Conservation (phyloP, 257 asterid genomes). For the Craterostigma plantagineum region DNA sequence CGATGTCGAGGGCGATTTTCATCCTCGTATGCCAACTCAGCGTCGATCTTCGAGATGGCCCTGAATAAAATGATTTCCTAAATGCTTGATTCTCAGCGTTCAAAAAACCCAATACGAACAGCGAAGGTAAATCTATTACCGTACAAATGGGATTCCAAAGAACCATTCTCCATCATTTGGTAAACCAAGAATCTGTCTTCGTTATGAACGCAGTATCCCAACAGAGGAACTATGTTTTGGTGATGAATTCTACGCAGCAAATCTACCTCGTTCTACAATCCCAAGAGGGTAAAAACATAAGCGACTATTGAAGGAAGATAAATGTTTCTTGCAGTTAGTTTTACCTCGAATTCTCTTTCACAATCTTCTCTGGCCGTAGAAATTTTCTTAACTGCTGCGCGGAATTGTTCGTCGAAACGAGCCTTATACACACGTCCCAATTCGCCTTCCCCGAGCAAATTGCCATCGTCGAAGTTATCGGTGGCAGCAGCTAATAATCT, state of each 20-base stretch:
- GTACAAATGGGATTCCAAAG: constrained; percentile 44
- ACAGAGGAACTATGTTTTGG: constrained; percentile 39
- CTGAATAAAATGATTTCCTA: constrained; percentile 11
- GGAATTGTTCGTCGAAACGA: constrained; percentile 30
- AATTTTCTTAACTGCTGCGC: constrained; percentile 63
- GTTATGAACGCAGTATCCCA: constrained; percentile 38
- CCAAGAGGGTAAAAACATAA: not conserved
- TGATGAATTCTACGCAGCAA: constrained; percentile 34
- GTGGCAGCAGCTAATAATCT: constrained; percentile 59
- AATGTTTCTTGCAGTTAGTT: too few species aligned
- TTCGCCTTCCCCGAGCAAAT: constrained; percentile 64
- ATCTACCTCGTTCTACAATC: constrained; percentile 27
- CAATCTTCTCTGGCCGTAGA: constrained; percentile 40
- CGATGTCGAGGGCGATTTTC: constrained; percentile 56
- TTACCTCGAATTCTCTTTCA: constrained; percentile 61
- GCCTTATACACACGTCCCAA: constrained; percentile 65
- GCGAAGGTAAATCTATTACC: constrained; percentile 20
- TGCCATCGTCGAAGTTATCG: constrained; percentile 49
- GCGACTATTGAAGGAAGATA: too few species aligned
- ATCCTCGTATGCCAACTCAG: constrained; percentile 50
- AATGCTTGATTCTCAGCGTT: too few species aligned
- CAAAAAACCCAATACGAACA: too few species aligned
- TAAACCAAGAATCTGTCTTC: constrained; percentile 38
- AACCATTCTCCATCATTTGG: constrained; percentile 48
- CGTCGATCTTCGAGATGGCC: constrained; percentile 29